A percentile compares a stretch with the other conserved stretches of the same genome.
Evolutionary conservation across 1,284 basidiomycete species (phyloP).

Genomic region (Pterulicium gracile): DNA sequence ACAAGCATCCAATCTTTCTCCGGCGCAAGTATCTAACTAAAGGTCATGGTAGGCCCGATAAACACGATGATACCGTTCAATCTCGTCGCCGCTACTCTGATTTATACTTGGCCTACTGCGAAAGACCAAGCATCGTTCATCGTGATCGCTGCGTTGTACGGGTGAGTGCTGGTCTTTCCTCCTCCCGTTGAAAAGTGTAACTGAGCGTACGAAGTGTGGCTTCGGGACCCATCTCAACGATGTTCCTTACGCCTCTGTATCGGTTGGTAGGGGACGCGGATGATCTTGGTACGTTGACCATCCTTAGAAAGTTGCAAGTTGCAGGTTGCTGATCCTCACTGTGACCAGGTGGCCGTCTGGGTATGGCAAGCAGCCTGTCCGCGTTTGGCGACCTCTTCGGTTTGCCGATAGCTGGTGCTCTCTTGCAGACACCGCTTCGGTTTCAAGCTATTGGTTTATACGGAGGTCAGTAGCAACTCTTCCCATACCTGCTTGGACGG

Average conservation of each 20-base stretch:
- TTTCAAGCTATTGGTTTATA: not conserved
- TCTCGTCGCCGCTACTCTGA: slow-evolving; percentile 12
- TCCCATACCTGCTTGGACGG: not conserved
- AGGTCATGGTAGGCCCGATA: not conserved
- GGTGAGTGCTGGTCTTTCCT: slow-evolving; percentile 1
- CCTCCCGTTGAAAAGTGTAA: not conserved
- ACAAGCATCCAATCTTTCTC: not conserved
- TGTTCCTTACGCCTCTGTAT: not conserved
- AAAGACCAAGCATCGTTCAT: slow-evolving; percentile 10
- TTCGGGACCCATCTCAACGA: not conserved
- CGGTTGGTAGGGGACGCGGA: not conserved
- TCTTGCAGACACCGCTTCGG: not conserved
- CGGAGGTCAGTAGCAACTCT: not conserved
- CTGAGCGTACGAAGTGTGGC: not conserved
- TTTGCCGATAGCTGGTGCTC: slow-evolving; percentile 1
- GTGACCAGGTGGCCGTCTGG: not conserved
- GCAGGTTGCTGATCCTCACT: not conserved
- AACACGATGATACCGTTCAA: not conserved
- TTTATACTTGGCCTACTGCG: slow-evolving; percentile 16
- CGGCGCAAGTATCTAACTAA: no score
- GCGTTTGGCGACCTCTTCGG: not conserved
- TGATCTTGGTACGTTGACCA: not conserved
- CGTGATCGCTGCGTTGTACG: slow-evolving; percentile 16
- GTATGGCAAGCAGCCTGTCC: not conserved
- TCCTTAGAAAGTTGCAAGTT: not conserved